These are phyloP conservation scores for Wickerhamiella slavikovae DNA, from an alignment of 805 yeast genomes.

Conservation along the genomic window DNA sequence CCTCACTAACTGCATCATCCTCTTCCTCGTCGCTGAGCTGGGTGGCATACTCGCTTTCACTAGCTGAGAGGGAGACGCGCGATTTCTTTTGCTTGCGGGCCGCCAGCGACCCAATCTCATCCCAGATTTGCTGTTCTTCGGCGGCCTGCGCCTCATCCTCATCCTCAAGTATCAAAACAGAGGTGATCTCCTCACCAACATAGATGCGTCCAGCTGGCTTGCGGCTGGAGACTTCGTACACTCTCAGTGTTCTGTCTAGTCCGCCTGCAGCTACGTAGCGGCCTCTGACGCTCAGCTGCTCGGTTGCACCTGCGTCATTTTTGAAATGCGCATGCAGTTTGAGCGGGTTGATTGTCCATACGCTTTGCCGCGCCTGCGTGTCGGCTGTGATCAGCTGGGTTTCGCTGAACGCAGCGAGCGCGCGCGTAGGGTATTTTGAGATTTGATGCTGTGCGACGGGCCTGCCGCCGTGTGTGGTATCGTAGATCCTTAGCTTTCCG, in stretches of 20 bases:
- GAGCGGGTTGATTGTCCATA: constrained; percentile 5
- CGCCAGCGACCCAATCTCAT: constrained; percentile 13
- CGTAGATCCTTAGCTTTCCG: constrained; percentile 61
- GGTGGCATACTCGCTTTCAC: background rate
- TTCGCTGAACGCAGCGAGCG: constrained; percentile 19
- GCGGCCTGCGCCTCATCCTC: constrained; percentile 14
- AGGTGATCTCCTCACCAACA: constrained; percentile 48
- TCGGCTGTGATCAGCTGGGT: constrained; percentile 48
- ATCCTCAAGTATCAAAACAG: constrained; percentile 29
- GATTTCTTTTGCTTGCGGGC: background rate
- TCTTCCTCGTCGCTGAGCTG: background rate
- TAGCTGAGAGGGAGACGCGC: background rate
- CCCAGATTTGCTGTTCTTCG: constrained; percentile 23
- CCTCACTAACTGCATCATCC: too few relatives aligned
- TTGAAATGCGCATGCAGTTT: constrained; percentile 46
- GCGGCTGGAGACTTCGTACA: constrained; percentile 41
- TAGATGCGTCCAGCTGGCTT: constrained; percentile 50
- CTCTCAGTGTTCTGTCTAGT: constrained; percentile 68
- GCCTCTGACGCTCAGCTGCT: constrained; percentile 14
- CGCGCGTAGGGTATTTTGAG: constrained; percentile 32
- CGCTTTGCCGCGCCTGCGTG: constrained; percentile 41
- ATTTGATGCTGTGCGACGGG: constrained; percentile 42
- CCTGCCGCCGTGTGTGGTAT: constrained; percentile 42
- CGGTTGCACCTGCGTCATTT: constrained; percentile 60
- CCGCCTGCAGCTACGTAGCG: constrained; percentile 53